Evolutionary conservation across 495 filamentous ascomycete species (phyloP), one percentile per base, ranked within the genome.

Genomic region (Chaetomidium leptoderma): DNA sequence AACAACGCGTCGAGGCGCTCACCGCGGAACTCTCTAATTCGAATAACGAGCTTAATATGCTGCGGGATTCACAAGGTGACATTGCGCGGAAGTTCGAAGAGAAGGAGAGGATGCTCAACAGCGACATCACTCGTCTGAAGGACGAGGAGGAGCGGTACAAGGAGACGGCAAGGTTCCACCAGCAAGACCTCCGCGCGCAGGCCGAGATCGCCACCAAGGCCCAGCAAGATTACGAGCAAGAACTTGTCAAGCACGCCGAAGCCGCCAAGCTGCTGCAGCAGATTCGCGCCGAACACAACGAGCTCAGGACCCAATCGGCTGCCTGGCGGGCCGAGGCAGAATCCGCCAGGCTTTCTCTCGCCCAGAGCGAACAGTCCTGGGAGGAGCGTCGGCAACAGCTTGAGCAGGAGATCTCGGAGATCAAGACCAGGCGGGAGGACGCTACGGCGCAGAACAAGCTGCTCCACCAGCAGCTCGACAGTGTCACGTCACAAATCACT

Each of bases 181-280:
- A 92, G 71, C 88, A 92, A 53, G 92, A 97, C 63, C 76, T 97
- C 19, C 90, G 92, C 51, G 87, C 88, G 1, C 95, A 99, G 72
- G 91, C 92, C 23, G 86, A 91, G 24, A 99, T 99, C 67, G 88
- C 95, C 4, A 83, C 89, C 53, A 88, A 89, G 66, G 91, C 93
- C 7, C 95, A 97, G 68, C 86, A 95, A 61, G 91, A 92, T 59
- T 99, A 99, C 63, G 95, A 99, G 68, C 83, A 81, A 50, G 95
- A 97, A 63, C 79, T 97, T 1, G 83, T 96, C 63, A 95, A 92
- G 70, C 95, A 99, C 67, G 92, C 91, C 3, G 90, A 96, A 58
- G 92, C 95, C 16, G 89, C 92, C 1, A 90, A 90, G 72, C 78
- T 82, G 19, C 72, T 97, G 24, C 90, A 95, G 57, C 79, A 77